Percentiles rank a stretch among this genome's conserved stretches.
These are phyloP conservation scores for Phytopythium vexans DNA, from an alignment of 352 stramenopile genomes.

Conservation along the genomic window DNA sequence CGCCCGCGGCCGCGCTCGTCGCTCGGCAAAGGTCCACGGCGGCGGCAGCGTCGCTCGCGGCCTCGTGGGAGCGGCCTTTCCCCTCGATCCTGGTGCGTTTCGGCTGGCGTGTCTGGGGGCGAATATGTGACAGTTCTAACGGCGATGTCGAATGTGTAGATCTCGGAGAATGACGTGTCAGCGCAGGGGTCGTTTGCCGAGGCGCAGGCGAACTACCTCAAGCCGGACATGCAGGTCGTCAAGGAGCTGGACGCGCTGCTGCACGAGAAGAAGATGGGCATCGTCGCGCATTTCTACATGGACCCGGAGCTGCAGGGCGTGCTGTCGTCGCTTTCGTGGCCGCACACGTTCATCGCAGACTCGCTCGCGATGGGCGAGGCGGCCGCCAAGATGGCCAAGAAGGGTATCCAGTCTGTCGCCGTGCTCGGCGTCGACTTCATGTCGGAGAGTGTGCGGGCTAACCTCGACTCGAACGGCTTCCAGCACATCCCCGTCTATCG, in stretches of 20 bases:
- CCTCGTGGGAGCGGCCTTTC: conserved; percentile 74
- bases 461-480: conserved; percentile 92
- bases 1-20: conserved; percentile 1
- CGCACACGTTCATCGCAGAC: conserved; percentile 94
- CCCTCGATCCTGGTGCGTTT: conserved; percentile 72
- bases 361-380: conserved; percentile 97
- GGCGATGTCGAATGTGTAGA: conserved; percentile 20
- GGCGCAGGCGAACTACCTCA: conserved; percentile 83
- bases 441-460: conserved; percentile 94
- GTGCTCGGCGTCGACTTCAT: conserved; percentile 98
- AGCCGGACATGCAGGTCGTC: conserved; percentile 85
- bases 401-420: conserved; percentile 88
- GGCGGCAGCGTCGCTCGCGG: conserved; percentile 48
- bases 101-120: not conserved
- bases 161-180: conserved; percentile 67
- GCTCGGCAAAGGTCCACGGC: conserved; percentile 12
- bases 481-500: conserved; percentile 94
- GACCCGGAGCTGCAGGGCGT: conserved; percentile 93
- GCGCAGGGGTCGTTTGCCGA: conserved; percentile 88
- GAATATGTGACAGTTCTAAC: not conserved
- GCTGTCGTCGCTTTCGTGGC: conserved; percentile 79
- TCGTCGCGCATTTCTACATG: conserved; percentile 99
- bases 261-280: conserved; percentile 92
- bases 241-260: conserved; percentile 84
- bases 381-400: conserved; percentile 92